phyloP scores from a whole-genome alignment of 306 rosid genomes.

The Fragaria nilgerrensis region DNA sequence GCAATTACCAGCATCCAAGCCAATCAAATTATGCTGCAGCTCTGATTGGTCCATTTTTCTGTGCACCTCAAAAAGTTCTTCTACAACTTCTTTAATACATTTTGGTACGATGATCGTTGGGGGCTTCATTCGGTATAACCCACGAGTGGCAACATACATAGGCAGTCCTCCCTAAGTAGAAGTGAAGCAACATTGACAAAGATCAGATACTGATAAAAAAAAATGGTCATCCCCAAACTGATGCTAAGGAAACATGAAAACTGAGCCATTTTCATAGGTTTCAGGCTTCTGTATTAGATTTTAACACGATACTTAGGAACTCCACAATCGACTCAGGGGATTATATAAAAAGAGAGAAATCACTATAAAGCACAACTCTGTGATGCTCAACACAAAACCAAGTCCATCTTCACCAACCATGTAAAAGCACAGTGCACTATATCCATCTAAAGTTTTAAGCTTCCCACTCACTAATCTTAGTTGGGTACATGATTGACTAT shows the following conservation, averaged over 20 bases:
- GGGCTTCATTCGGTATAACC: conserved; percentile 81
- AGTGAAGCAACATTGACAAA: neutral
- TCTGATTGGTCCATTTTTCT: conserved; percentile 89
- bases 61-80: conserved; percentile 73
- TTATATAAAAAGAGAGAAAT: neutral
- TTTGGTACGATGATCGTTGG: conserved; percentile 79
- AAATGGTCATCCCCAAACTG: neutral
- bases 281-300: neutral
- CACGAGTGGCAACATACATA: conserved; percentile 89
- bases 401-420: neutral
- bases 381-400: neutral
- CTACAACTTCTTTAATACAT: conserved; percentile 69
- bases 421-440: neutral
- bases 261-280: no score
- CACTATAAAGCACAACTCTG: neutral
- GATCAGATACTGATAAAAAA: neutral
- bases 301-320: neutral
- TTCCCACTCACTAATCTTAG: no score
- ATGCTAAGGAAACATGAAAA: conserved; percentile 3
- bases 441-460: no score
- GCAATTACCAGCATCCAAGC: conserved; percentile 80
- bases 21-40: conserved; percentile 68
- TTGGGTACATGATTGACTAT: no score
- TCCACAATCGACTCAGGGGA: no score
- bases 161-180: conserved; percentile 85